Percentiles rank a stretch among this genome's conserved stretches.
phyloP scores from a whole-genome alignment of 768 basidiomycete species.

The Gloeophyllum trabeum region DNA sequence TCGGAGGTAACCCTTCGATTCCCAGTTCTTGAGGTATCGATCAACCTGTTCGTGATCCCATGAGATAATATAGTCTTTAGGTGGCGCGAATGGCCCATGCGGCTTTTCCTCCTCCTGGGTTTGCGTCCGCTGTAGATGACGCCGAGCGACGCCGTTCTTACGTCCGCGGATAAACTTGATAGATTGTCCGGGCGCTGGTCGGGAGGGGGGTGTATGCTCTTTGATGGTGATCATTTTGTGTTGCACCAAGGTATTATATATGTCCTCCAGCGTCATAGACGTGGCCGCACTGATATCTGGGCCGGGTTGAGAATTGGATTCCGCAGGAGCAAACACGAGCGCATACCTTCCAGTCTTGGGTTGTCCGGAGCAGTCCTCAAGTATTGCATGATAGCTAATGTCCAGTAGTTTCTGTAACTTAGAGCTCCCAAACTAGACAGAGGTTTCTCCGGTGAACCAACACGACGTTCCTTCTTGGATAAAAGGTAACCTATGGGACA shows the following conservation, averaged over 20 bases:
- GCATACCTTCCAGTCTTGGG: constrained; percentile 63
- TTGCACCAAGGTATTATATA: constrained; percentile 60
- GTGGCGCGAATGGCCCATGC: constrained; percentile 48
- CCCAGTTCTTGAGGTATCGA: constrained; percentile 57
- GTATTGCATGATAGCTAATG: constrained; percentile 74
- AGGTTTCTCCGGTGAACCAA: constrained; percentile 94
- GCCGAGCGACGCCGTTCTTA: constrained; percentile 51
- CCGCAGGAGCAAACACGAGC: constrained; percentile 7
- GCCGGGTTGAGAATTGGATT: constrained; percentile 10
- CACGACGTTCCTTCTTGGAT: constrained; percentile 86
- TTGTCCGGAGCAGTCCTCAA: constrained; percentile 46
- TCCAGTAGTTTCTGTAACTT: constrained; percentile 96
- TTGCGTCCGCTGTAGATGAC: constrained; percentile 42
- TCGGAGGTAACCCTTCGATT: constrained; percentile 65
- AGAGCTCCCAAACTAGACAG: constrained; percentile 86
- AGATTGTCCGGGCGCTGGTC: constrained; percentile 67
- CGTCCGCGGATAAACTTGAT: constrained; percentile 66
- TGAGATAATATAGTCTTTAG: constrained; percentile 59
- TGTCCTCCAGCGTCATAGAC: constrained; percentile 86
- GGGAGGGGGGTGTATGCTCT: constrained; percentile 33
- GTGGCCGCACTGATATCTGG: constrained; percentile 78
- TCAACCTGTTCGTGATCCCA: constrained; percentile 64
- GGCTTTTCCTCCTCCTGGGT: constrained; percentile 37
- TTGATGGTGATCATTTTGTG: constrained; percentile 64
- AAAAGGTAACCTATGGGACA: constrained; percentile 91